Conservation (phyloP, 306 rosid genomes). For the Casuarina glauca region DNA sequence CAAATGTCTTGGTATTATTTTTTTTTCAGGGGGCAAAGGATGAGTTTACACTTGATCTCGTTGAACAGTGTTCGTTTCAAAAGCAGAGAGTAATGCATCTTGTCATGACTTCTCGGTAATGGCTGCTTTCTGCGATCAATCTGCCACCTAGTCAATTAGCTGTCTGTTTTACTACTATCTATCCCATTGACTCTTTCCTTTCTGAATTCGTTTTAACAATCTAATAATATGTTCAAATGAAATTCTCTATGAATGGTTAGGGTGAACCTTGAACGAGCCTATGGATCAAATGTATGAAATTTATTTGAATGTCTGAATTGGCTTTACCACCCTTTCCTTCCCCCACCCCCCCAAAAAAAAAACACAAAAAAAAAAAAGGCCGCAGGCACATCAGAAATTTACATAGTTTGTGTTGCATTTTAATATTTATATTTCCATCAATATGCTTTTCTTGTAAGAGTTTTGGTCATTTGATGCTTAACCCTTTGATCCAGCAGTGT, state of each 20-base stretch:
- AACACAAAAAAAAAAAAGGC: no score
- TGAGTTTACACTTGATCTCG: slow-evolving; percentile 96
- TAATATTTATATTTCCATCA: not conserved
- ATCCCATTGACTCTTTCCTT: not conserved
- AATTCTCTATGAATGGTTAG: not conserved
- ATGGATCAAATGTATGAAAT: not conserved
- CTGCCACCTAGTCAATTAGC: not conserved
- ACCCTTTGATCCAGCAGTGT: not conserved
- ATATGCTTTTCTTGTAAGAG: not conserved
- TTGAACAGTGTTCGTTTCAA: slow-evolving; percentile 94
- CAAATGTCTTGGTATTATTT: slow-evolving; percentile 2
- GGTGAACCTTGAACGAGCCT: not conserved
- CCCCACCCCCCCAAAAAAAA: no score
- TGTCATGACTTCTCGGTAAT: slow-evolving; percentile 86
- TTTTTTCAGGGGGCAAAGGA: slow-evolving; percentile 71
- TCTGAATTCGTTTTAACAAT: not conserved
- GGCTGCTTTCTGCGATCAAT: slow-evolving; percentile 31
- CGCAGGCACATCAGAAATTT: no score
- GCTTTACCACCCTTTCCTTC: no score
- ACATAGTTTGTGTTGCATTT: not conserved
- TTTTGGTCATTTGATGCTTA: not conserved
- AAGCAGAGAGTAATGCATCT: slow-evolving; percentile 95
- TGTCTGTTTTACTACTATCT: not conserved
- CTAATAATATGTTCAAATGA: no score
- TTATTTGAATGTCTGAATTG: no score